Evolutionary conservation across 2,329 filamentous ascomycete genomes (phyloP).

Genomic region (Tolypocladium album): DNA sequence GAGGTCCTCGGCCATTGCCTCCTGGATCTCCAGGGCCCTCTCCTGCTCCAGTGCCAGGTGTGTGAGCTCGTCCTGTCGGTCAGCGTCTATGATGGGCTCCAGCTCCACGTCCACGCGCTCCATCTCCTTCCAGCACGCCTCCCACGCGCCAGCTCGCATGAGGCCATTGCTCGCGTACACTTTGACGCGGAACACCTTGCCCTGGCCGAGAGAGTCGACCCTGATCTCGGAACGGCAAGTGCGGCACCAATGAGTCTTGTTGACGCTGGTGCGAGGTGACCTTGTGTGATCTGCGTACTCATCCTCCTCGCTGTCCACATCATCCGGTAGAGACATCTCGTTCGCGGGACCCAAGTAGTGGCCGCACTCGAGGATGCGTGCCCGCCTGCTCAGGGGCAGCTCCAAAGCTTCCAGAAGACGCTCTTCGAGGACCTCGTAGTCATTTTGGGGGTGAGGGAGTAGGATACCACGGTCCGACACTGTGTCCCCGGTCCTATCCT

Average conservation of each 20-base stretch:
- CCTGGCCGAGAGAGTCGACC: constrained; percentile 39
- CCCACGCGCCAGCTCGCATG: constrained; percentile 87
- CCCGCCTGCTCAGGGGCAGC: constrained; percentile 51
- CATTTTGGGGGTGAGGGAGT: constrained; percentile 66
- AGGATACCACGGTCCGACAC: constrained; percentile 64
- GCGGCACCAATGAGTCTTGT: constrained; percentile 42
- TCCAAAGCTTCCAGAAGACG: constrained; percentile 65
- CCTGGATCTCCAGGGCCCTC: constrained; percentile 19
- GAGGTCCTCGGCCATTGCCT: constrained; percentile 14
- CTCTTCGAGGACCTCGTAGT: constrained; percentile 73
- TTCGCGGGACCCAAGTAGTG: constrained; percentile 60
- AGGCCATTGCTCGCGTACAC: constrained; percentile 92
- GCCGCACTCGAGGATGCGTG: constrained; percentile 62
- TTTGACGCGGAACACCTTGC: constrained; percentile 64
- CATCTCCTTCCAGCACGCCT: constrained; percentile 94
- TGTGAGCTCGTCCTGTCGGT: constrained; percentile 49
- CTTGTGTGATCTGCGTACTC: constrained; percentile 23
- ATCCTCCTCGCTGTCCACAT: constrained; percentile 37
- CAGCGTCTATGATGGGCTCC: constrained; percentile 56
- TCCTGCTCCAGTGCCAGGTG: constrained; percentile 37
- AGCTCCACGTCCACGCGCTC: constrained; percentile 95
- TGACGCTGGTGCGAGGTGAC: constrained; percentile 9
- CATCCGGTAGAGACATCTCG: constrained; percentile 28
- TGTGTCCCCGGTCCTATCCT: constrained; percentile 61
- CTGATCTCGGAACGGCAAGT: constrained; percentile 45